Percentiles rank a stretch among this genome's conserved stretches.
Evolutionary conservation across 768 basidiomycete species (phyloP).

Genomic region (Gloeopeniophorella convolvens): DNA sequence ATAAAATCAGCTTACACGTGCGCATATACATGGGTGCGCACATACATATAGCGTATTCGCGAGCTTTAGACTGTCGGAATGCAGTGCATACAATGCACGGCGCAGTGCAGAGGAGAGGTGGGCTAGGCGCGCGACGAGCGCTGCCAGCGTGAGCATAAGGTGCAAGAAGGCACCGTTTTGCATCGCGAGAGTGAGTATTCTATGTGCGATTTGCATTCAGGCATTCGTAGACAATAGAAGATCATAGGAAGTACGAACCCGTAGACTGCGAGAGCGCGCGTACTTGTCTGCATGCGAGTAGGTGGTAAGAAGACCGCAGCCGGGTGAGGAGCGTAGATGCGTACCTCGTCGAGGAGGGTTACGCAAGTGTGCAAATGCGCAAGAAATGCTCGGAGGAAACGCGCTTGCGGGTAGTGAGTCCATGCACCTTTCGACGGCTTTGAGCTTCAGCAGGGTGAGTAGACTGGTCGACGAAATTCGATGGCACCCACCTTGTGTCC

Average conservation of each 20-base stretch:
- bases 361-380: conserved; percentile 33
- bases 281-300: conserved; percentile 34
- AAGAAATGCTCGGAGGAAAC: conserved; percentile 30
- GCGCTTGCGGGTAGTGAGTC: conserved; percentile 48
- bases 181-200: conserved; percentile 56
- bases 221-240: no score
- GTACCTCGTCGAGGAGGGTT: conserved; percentile 43
- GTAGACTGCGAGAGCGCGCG: conserved; percentile 45
- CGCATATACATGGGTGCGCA: not conserved
- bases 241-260: conserved; percentile 31
- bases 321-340: not conserved
- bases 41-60: conserved; percentile 9
- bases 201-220: conserved; percentile 25
- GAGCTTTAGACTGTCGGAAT: conserved; percentile 4
- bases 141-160: conserved; percentile 53
- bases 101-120: conserved; percentile 8
- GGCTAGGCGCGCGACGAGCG: conserved; percentile 51
- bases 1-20: not conserved
- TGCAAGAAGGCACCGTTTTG: conserved; percentile 71
- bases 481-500: conserved; percentile 32
- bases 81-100: not conserved
- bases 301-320: not conserved
- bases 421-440: conserved; percentile 55
- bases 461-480: not conserved
- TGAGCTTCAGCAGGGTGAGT: conserved; percentile 29